Evolutionary conservation across 176 grass and related monocot genomes (phyloP), one percentile per base, ranked within the genome.

Genomic region (Puya raimondii): DNA sequence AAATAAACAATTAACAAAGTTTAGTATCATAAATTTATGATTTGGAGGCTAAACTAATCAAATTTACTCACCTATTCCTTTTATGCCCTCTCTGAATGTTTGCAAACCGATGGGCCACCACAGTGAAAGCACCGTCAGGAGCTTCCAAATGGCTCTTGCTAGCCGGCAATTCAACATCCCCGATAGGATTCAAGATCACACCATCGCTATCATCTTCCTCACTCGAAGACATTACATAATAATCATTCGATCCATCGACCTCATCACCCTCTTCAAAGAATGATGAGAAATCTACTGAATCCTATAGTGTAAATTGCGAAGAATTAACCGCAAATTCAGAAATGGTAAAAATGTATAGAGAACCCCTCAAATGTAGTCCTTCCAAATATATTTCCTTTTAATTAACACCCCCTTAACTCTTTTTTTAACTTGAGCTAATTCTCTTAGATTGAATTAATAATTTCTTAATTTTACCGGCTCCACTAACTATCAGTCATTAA

Each of bases 181-280:
- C 71, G 12, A 65, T 80, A 59, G 76, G 66, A 18, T 83, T 74
- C 33, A 95, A 42, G 69, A 87, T 42, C 23, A 90, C 91, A 4
- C 79, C 78, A 49, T 95, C 87, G 63, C 84, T 89, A 72, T 88
- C 88, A 3, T 95, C 87, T 53, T 84, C 85, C 70, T 94, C 86
- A 52, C 83, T 87, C 53, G 86, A 85, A 79, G 77, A 88, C 53
- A 74, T 4, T 80, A 33, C 16, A 71, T 66, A 48, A 67, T 4
- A 67, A 11, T 12, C 33, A 29, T 48, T 47, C 25, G 14, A 8
- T 14, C 63, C 86, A 79, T 70, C 71, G 22, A 13, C 42, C 2
- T 75, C 79, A 16, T 69, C 71, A 10, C 71, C 51, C 2, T 74
- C 71, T 22, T 79, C 86, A 64, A 42, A 42, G 33, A 29, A 64